Evolutionary conservation across 1,284 basidiomycete genomes (phyloP), one percentile per base, ranked within the genome.

Genomic region (Veloporphyrellus conicus): DNA sequence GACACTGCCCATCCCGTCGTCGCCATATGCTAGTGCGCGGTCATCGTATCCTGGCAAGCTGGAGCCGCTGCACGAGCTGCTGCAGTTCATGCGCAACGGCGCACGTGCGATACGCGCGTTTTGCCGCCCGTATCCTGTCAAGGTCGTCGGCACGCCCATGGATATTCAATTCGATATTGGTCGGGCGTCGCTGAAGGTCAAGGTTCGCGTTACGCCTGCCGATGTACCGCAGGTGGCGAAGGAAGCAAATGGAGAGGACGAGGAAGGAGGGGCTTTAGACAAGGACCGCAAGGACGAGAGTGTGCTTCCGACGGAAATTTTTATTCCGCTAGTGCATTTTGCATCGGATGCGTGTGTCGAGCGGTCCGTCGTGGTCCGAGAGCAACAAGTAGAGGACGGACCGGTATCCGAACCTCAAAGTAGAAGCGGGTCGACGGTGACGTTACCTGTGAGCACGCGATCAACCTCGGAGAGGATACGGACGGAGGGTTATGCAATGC

Each of bases 321-420:
- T 80, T 63, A 65, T 96, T 1, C 93, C 93, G 1, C 75, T 90
- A 44, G 81, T 94, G n/a, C 93, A 96, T 66, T 97, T 83, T 60
- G 92, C 90, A 4, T 73, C 73, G 11, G 71, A 74, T 14, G 61
- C 59, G 22, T 61, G 71, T 37, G 60, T 75, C 19, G 54, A 57
- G 18, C 59, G 48, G 37, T 57, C 56, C 2, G 20, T 55, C 4
- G 54, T 16, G 1, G 27, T 22, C 2, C 12, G 19, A 3, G 43
- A 42, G 20, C 29, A 51, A 34, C 41, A 16, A 19, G 34, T 16
- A 18, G 23, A 29, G 31, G 9, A 42, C 33, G 22, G 34, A 22
- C 28, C 47, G 19, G 40, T 33, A 19, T 14, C 41, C 9, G 47
- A 33, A 29, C 52, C 34, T 4, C 41, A 45, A 32, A 48, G 38